These are phyloP conservation scores for Erodium trifolium DNA, from an alignment of 441 rosid genomes.

Conservation along the genomic window DNA sequence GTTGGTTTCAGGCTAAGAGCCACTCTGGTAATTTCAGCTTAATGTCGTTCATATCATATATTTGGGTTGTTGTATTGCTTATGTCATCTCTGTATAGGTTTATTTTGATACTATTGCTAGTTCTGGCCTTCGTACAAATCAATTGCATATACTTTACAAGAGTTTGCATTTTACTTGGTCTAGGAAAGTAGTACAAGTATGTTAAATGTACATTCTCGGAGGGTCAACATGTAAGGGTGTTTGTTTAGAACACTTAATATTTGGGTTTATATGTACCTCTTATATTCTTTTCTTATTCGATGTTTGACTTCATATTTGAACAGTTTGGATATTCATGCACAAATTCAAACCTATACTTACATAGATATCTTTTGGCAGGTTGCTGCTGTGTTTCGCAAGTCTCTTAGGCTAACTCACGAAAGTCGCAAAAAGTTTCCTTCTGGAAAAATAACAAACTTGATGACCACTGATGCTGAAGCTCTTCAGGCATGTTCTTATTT, in stretches of 20 bases:
- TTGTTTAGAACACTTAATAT: too few relatives aligned
- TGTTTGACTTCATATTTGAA: too few relatives aligned
- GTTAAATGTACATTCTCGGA: background rate
- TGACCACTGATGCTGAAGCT: slow-evolving; percentile 96
- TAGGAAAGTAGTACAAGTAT: background rate
- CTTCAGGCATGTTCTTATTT: slow-evolving; percentile 60
- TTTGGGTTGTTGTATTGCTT: too few relatives aligned
- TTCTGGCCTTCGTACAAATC: background rate
- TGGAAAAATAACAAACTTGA: slow-evolving; percentile 97
- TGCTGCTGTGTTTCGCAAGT: slow-evolving; percentile 96
- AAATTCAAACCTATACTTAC: background rate
- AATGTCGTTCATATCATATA: slow-evolving; percentile 15
- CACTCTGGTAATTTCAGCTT: slow-evolving; percentile 62
- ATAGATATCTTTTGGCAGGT: slow-evolving; percentile 34
- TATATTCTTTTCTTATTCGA: too few relatives aligned
- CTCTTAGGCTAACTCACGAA: slow-evolving; percentile 89
- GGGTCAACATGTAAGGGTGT: background rate
- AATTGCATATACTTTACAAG: background rate
- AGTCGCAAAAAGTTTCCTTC: slow-evolving; percentile 74
- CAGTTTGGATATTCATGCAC: slow-evolving; percentile 3
- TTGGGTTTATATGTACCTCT: too few relatives aligned
- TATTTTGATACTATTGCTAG: background rate
- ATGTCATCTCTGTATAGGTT: too few relatives aligned
- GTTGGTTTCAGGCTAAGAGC: slow-evolving; percentile 90
- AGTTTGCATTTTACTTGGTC: background rate